Percentiles rank a stretch among this genome's conserved stretches.
These are phyloP conservation scores for Puccinia triticina DNA, from an alignment of 1,284 basidiomycete species.

Conservation along the genomic window DNA sequence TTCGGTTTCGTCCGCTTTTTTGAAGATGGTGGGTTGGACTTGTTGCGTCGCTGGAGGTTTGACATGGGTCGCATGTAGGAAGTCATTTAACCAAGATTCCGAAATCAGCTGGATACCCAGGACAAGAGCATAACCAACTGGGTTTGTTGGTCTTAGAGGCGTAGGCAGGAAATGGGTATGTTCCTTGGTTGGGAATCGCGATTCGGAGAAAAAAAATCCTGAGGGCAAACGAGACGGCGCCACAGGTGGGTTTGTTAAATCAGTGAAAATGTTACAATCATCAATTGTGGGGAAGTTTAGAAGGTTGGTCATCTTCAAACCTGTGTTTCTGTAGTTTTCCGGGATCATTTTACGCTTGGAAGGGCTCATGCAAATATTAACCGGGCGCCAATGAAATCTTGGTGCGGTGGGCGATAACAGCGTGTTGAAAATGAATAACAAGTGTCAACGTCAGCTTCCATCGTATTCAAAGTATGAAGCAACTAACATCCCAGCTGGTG, in stretches of 20 bases:
- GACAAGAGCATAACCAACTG: slow-evolving; percentile 33
- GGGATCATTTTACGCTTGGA: neutral
- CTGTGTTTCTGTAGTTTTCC: neutral
- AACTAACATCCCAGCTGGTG: neutral
- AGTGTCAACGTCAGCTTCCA: neutral
- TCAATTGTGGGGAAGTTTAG: neutral
- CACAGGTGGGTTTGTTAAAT: neutral
- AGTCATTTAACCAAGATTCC: slow-evolving; percentile 8
- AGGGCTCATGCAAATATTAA: slow-evolving; percentile 21
- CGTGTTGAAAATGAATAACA: neutral
- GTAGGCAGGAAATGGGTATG: slow-evolving; percentile 37
- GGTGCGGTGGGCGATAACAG: neutral
- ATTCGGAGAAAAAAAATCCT: slow-evolving; percentile 29
- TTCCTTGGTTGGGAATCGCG: slow-evolving; percentile 1
- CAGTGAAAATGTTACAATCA: slow-evolving; percentile 10
- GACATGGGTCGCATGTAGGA: neutral
- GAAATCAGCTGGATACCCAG: slow-evolving; percentile 36
- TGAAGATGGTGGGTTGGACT: neutral
- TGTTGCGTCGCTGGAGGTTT: neutral
- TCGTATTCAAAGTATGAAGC: neutral
- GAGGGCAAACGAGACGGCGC: neutral
- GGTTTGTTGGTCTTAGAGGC: slow-evolving; percentile 23
- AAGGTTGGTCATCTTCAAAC: neutral
- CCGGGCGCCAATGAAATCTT: slow-evolving; percentile 39
- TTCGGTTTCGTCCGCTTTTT: slow-evolving; percentile 2